Evolutionary conservation across 176 grass and related monocot genomes (phyloP), one percentile per base, ranked within the genome.

Genomic region (Cenchrus fungigraminus): DNA sequence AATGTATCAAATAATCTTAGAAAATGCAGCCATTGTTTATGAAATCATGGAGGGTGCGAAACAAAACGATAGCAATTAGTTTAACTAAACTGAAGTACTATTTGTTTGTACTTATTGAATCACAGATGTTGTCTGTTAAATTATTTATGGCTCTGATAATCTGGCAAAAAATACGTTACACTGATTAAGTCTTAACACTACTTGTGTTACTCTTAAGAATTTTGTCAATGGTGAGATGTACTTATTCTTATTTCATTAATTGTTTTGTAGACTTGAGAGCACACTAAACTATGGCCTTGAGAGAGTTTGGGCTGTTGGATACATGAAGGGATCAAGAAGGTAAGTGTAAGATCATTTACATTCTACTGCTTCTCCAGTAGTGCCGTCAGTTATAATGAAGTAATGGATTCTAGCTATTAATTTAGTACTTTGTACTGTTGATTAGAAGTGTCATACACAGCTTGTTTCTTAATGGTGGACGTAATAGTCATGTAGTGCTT

Each of bases 231-330:
- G 12, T 65, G 22, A 68, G 28, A 53, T 87, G 6, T 78, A 88
- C 50, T 83, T 59, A 82, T 50, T 56, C 45, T 31, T 74, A 22
- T 60, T 67, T 55, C 8, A 20, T 76, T 68, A 77, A 56, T 85
- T 58, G 77, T 87, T 82, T 89, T 91, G 82, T 89, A 98, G 97
- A 87, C 92, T 98, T 76, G 97, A 98, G 55, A 98, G 96, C 79
- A 98, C 97, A 20, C 83, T 98, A 67, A 98, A 98, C 86, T 98
- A 98, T 84, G 93, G 93, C 71, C 93, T 98, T 89, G 97, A 98
- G 79, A 87, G 97, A 82, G 97, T 98, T 66, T 98, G 97, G 97
- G 91, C 97, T 77, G 52, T 98, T 59, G 97, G 93, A 90, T 98
- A 91, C 91, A 91, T 94, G 74, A 98, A 95, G 82, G 97, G 97